These are phyloP conservation scores for Pseudocercospora crystallina DNA, from an alignment of 2,329 filamentous ascomycete genomes.

Conservation along the genomic window DNA sequence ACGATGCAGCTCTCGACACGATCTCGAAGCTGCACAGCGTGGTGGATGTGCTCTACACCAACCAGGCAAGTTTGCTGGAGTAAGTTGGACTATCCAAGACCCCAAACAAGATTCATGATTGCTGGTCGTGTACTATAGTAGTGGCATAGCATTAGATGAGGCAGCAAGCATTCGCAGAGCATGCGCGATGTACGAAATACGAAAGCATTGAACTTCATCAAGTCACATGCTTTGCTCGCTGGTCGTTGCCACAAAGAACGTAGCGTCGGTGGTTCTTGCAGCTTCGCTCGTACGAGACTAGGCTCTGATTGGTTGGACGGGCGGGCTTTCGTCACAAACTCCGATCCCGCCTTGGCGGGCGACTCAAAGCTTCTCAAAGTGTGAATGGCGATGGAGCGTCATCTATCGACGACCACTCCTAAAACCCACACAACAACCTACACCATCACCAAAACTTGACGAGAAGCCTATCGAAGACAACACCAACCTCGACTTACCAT, in stretches of 20 bases:
- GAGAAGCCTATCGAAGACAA: conserved; percentile 1
- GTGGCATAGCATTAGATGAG: conserved; percentile 13
- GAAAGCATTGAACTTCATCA: too few relatives aligned
- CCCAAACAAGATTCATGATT: conserved; percentile 3
- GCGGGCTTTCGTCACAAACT: too few relatives aligned
- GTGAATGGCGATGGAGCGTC: too few relatives aligned
- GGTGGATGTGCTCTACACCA: conserved; percentile 95
- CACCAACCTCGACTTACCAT: neutral
- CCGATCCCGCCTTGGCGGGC: too few relatives aligned
- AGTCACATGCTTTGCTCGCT: too few relatives aligned
- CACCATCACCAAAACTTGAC: conserved; percentile 4
- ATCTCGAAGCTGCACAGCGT: conserved; percentile 97
- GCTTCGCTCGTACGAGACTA: too few relatives aligned
- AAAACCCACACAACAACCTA: conserved; percentile 4
- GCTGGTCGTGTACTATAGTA: conserved; percentile 17
- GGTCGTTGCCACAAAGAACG: too few relatives aligned
- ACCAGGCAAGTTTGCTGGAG: conserved; percentile 94
- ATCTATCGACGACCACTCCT: neutral
- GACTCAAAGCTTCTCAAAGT: too few relatives aligned
- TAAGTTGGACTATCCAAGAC: conserved; percentile 46
- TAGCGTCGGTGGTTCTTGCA: too few relatives aligned
- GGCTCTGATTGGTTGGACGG: too few relatives aligned
- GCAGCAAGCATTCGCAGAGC: conserved; percentile 2
- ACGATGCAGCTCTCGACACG: conserved; percentile 89
- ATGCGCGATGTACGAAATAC: conserved; percentile 5